These are phyloP conservation scores for Xylariomycetidae sp. DNA, from an alignment of 2,329 filamentous ascomycete species.

Conservation along the genomic window DNA sequence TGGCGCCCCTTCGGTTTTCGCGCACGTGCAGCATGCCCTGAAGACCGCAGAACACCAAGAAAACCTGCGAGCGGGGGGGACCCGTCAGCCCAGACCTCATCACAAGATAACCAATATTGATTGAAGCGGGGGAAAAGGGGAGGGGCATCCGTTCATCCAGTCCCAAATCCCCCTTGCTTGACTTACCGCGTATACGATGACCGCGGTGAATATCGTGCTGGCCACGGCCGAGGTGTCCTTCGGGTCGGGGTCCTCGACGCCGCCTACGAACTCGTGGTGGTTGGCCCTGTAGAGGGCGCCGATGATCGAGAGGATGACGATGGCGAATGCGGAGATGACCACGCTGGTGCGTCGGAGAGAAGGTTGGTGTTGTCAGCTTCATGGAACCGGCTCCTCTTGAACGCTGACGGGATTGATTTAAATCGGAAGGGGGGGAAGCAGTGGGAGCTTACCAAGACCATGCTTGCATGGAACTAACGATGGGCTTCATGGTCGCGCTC, in stretches of 20 bases:
- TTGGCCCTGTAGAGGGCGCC: conserved; percentile 71
- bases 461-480: conserved; percentile 86
- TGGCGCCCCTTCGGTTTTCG: conserved; percentile 77
- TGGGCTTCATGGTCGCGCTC: conserved; percentile 77
- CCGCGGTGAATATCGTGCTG: conserved; percentile 79
- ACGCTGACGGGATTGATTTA: conserved; percentile 3
- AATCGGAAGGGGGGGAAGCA: conserved; percentile 4
- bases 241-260: conserved; percentile 65
- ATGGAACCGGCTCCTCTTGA: not conserved
- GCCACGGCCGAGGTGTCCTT: conserved; percentile 74
- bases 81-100: conserved; percentile 1
- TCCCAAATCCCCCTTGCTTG: no score
- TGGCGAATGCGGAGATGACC: conserved; percentile 61
- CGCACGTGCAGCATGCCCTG: conserved; percentile 84
- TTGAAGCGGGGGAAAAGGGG: not conserved
- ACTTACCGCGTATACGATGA: conserved; percentile 84
- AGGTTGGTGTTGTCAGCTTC: conserved; percentile 3
- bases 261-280: conserved; percentile 81
- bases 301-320: conserved; percentile 60
- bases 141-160: no score
- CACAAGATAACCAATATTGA: not conserved
- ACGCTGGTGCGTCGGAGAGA: conserved; percentile 51
- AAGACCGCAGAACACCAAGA: conserved; percentile 86
- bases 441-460: conserved; percentile 75
- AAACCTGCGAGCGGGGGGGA: conserved; percentile 52